Percentiles rank a stretch among this genome's conserved stretches.
These are phyloP conservation scores for Nicotiana knightiana DNA, from an alignment of 257 asterid species.

Conservation along the genomic window DNA sequence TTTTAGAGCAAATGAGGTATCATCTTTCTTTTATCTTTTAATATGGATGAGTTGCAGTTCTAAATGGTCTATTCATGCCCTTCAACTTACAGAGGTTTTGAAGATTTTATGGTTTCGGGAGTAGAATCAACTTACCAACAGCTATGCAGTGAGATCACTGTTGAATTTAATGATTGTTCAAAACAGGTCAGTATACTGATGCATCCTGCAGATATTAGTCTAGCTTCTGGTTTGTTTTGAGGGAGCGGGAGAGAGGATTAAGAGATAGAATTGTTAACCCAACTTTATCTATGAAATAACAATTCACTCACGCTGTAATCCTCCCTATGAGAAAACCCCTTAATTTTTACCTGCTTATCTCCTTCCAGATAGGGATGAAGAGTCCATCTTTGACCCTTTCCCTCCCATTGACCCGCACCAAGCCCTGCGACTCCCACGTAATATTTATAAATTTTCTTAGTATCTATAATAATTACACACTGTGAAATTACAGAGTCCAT, in stretches of 20 bases:
- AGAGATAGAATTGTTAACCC: not conserved
- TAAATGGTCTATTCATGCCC: slow-evolving; percentile 7
- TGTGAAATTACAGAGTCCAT: not conserved
- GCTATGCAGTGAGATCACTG: slow-evolving; percentile 82
- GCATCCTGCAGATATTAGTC: slow-evolving; percentile 1
- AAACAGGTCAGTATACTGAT: slow-evolving; percentile 54
- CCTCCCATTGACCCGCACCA: not conserved
- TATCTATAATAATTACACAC: not conserved
- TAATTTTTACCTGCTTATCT: not conserved
- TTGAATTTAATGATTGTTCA: slow-evolving; percentile 85
- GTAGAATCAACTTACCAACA: slow-evolving; percentile 75
- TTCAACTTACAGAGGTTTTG: slow-evolving; percentile 61
- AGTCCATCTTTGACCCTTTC: slow-evolving; percentile 5
- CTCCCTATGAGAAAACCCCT: not conserved
- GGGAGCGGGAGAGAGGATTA: not conserved
- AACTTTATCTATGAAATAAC: not conserved
- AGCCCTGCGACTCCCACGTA: not conserved
- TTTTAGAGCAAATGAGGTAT: not conserved
- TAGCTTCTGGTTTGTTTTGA: not conserved
- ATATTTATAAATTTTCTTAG: not conserved
- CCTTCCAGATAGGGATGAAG: slow-evolving; percentile 1
- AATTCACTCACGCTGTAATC: not conserved
- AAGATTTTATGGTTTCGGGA: slow-evolving; percentile 70
- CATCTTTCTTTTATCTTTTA: not conserved
- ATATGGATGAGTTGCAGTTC: not conserved